Evolutionary conservation across 352 stramenopile species (phyloP).

Genomic region (Globisporangium abappressorium): DNA sequence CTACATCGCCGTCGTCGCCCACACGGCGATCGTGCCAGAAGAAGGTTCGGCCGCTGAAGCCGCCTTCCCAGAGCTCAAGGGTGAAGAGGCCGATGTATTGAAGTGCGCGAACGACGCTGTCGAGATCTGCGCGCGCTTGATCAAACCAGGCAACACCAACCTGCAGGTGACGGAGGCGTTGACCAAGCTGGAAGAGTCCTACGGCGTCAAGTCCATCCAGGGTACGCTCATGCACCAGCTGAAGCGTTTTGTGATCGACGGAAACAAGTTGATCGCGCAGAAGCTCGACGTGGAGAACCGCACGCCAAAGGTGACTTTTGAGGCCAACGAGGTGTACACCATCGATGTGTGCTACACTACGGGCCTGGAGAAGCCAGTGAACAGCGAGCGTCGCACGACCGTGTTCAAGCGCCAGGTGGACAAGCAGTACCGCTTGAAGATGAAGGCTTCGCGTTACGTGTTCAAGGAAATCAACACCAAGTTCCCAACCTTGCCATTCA

Average conservation of each 20-base stretch:
- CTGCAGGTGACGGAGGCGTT: constrained; percentile 94
- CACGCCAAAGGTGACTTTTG: constrained; percentile 90
- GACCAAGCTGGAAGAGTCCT: constrained; percentile 92
- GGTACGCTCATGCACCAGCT: constrained; percentile 99
- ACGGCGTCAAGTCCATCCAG: constrained; percentile 96
- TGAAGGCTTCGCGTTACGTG: constrained; percentile 94
- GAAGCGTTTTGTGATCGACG: constrained; percentile 98
- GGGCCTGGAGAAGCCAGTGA: constrained; percentile 94
- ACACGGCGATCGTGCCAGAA: constrained; percentile 95
- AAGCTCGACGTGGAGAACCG: constrained; percentile 90
- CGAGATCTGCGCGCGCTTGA: constrained; percentile 94
- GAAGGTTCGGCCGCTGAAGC: constrained; percentile 60
- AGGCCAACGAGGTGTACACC: constrained; percentile 97
- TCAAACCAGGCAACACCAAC: constrained; percentile 98
- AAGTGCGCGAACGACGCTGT: constrained; percentile 97
- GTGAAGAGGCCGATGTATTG: constrained; percentile 93
- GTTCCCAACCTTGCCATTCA: constrained; percentile 99
- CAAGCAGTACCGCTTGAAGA: constrained; percentile 96
- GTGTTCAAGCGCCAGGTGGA: constrained; percentile 99
- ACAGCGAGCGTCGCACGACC: constrained; percentile 92
- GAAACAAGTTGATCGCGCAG: constrained; percentile 95
- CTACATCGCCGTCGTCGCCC: constrained; percentile 98
- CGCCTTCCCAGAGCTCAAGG: constrained; percentile 56
- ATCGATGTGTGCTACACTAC: constrained; percentile 99
- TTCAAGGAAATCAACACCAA: constrained; percentile 98